A percentile compares a stretch with the other conserved stretches of the same genome.
Evolutionary conservation across 2,329 filamentous ascomycete species (phyloP).

Genomic region (Colletotrichum tofieldiae): DNA sequence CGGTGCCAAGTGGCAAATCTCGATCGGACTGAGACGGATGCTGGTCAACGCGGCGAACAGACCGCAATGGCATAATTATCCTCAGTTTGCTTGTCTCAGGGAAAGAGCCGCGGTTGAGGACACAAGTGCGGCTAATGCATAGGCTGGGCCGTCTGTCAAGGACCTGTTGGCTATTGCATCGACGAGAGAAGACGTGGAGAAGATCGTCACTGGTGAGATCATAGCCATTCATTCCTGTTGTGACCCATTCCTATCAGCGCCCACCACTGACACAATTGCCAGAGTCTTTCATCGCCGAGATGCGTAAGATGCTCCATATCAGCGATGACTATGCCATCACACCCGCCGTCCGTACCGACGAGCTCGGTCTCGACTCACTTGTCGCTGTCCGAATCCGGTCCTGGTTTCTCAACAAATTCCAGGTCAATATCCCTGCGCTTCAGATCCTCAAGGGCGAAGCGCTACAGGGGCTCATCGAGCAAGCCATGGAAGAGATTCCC

Average conservation of each 20-base stretch:
- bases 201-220: slow-evolving; percentile 5
- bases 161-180: neutral
- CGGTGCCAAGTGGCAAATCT: slow-evolving; percentile 14
- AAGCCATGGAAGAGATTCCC: slow-evolving; percentile 1
- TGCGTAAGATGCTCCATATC: slow-evolving; percentile 43
- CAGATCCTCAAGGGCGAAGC: slow-evolving; percentile 54
- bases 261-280: neutral
- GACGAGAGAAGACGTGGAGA: neutral
- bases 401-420: slow-evolving; percentile 64
- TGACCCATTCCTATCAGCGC: neutral
- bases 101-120: neutral
- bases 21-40: slow-evolving; percentile 21
- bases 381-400: slow-evolving; percentile 55
- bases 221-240: too few relatives aligned
- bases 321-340: slow-evolving; percentile 31
- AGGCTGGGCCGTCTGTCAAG: neutral
- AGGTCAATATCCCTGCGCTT: slow-evolving; percentile 61
- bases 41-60: slow-evolving; percentile 7
- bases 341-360: slow-evolving; percentile 25
- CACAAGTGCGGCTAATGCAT: neutral
- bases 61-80: slow-evolving; percentile 5
- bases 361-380: slow-evolving; percentile 49
- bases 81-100: slow-evolving; percentile 10
- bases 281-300: slow-evolving; percentile 18
- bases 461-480: neutral